Evolutionary conservation across 768 basidiomycete genomes (phyloP), one percentile per base, ranked within the genome.

Genomic region (Lentinula sp.): DNA sequence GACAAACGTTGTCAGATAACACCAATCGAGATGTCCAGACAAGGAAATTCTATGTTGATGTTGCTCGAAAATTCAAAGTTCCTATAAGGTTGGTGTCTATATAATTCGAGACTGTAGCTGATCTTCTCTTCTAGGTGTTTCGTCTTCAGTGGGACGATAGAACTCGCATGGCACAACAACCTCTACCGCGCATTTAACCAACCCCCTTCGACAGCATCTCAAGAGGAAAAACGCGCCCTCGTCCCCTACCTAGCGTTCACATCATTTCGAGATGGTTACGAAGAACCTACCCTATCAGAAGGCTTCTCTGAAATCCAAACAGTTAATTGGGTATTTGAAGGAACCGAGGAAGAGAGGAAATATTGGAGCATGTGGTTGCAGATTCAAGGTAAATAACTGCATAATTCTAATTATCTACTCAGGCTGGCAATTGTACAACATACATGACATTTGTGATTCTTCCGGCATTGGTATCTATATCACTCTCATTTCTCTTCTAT

Each of bases 81-180:
- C 78, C 81, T 2, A 75, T 84, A 3, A 81, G 93, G 89, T 86
- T 66, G 28, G 63, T 23, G 4, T 15, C 13, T 51, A 56, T n/a
- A 13, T 0, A n/a, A 21, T 50, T 31, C 13, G 11, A 50, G 31
- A 4, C 15, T 58, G 37, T 9, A 59, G 43, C 52, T 23, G 7
- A 45, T 51, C 42, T 32, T 45, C 15, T 46, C 7, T 9, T 49
- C 39, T 53, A 90, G 91, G 59, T 91, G 91, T 68, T 84, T 95
- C 69, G 64, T 81, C 31, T 96, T 97, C 66, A 77, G 83, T 8
- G 89, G 86, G 48, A 83, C 88, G 8, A 66, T 84, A n/a, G 89
- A 93, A 50, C 79, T 96, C 6, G 92, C 92, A 2, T 91, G 87
- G 87, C 96, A 98, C 72, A 97, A 98, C 70, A 95, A 95, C 67